Evolutionary conservation across 345 rosid species (phyloP).

Genomic region (Eucalyptus erythrocorys): DNA sequence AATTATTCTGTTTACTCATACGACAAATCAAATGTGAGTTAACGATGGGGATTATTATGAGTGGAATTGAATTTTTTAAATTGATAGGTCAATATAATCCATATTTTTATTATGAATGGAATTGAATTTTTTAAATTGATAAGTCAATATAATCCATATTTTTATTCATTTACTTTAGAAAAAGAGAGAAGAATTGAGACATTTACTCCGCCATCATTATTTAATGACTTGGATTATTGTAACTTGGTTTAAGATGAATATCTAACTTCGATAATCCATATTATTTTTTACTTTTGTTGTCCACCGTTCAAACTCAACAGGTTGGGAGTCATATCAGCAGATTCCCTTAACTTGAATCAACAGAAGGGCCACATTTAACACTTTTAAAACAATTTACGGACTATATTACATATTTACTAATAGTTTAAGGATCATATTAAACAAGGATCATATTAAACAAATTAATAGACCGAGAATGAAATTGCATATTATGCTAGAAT

Average conservation of each 20-base stretch:
- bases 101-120: neutral
- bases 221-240: too few species aligned
- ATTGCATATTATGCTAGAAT: neutral
- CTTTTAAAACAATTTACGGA: neutral
- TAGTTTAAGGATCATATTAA: too few species aligned
- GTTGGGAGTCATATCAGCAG: too few species aligned
- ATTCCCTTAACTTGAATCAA: neutral
- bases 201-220: too few species aligned
- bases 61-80: neutral
- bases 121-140: neutral
- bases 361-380: neutral
- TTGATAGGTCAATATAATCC: neutral
- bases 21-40: neutral
- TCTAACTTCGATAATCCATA: neutral
- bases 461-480: neutral
- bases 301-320: neutral
- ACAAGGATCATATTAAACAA: neutral
- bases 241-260: neutral
- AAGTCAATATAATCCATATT: neutral
- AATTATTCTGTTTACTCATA: neutral
- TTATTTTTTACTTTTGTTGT: neutral
- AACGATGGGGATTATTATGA: fast-evolving
- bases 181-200: neutral
- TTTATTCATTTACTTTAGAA: neutral
- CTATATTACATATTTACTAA: neutral